These are phyloP conservation scores for Cyanodermella asteris DNA, from an alignment of 2,329 filamentous ascomycete species.

Conservation along the genomic window DNA sequence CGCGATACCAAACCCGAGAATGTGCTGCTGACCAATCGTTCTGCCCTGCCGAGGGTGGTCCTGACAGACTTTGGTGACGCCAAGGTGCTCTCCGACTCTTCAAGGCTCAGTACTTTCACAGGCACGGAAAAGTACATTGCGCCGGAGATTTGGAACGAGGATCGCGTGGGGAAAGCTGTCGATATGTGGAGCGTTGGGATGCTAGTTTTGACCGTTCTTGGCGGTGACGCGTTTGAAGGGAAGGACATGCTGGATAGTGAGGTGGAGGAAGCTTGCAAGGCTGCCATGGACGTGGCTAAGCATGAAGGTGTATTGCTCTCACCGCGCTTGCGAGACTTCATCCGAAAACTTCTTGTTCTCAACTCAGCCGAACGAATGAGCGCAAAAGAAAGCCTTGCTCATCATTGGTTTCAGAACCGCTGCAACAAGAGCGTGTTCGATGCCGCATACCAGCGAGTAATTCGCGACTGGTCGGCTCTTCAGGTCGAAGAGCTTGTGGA, in stretches of 20 bases:
- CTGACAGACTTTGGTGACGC: slow-evolving; percentile 41
- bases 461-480: slow-evolving; percentile 29
- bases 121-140: slow-evolving; percentile 36
- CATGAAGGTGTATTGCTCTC: no score
- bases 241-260: slow-evolving; percentile 15
- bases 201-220: slow-evolving; percentile 28
- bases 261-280: slow-evolving; percentile 9
- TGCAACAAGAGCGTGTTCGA: slow-evolving; percentile 25
- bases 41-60: slow-evolving; percentile 28
- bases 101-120: slow-evolving; percentile 30
- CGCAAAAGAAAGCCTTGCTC: slow-evolving; percentile 28
- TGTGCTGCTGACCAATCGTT: slow-evolving; percentile 34
- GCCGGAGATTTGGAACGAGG: slow-evolving; percentile 25
- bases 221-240: no score
- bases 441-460: slow-evolving; percentile 26
- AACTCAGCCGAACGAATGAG: slow-evolving; percentile 29
- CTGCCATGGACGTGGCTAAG: slow-evolving; percentile 20
- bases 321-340: no score
- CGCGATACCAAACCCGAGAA: slow-evolving; percentile 44
- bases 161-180: slow-evolving; percentile 16
- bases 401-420: slow-evolving; percentile 35
- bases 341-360: slow-evolving; percentile 27
- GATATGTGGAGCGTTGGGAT: slow-evolving; percentile 43
- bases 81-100: slow-evolving; percentile 8
- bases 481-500: no score